Evolutionary conservation across 2,329 filamentous ascomycete genomes (phyloP).

Genomic region (Leptographium flavum): DNA sequence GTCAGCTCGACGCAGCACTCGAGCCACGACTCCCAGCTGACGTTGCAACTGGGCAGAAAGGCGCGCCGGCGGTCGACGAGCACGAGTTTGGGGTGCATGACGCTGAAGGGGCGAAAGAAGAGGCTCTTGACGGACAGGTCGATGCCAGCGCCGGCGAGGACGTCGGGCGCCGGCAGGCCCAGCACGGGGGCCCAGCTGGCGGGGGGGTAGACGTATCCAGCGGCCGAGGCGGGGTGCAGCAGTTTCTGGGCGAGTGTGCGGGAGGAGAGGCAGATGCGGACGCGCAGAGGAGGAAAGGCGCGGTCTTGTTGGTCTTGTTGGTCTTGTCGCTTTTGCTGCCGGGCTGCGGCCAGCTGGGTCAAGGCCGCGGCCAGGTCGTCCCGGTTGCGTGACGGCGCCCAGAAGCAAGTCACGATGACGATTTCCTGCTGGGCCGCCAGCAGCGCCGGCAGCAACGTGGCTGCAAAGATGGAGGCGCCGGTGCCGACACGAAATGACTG

Average conservation of each 20-base stretch:
- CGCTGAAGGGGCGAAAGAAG: conserved; percentile 66
- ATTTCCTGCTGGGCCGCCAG: conserved; percentile 10
- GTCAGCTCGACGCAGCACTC: conserved; percentile 59
- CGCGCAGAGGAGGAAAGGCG: no score
- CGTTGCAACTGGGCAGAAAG: conserved; percentile 66
- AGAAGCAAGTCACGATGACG: conserved; percentile 14
- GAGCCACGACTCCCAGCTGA: conserved; percentile 81
- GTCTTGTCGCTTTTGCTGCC: conserved; percentile 7
- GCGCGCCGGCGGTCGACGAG: conserved; percentile 54
- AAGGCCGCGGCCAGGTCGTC: conserved; percentile 43
- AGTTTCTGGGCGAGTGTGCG: conserved; percentile 59
- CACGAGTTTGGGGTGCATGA: conserved; percentile 81
- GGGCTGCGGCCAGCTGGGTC: conserved; percentile 36
- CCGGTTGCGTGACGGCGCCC: conserved; percentile 44
- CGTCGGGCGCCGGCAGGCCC: conserved; percentile 43
- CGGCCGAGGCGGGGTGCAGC: conserved; percentile 48
- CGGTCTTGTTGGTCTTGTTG: not conserved
- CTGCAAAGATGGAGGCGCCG: conserved; percentile 39
- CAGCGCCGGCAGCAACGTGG: conserved; percentile 48
- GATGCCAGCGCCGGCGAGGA: conserved; percentile 41
- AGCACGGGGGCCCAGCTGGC: conserved; percentile 45
- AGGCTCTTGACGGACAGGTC: conserved; percentile 61
- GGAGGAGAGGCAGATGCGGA: conserved; percentile 67
- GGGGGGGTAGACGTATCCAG: conserved; percentile 47
- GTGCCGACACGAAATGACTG: conserved; percentile 40